Conservation (phyloP, 2,329 filamentous ascomycete genomes). For the Teratosphaeria viscida region DNA sequence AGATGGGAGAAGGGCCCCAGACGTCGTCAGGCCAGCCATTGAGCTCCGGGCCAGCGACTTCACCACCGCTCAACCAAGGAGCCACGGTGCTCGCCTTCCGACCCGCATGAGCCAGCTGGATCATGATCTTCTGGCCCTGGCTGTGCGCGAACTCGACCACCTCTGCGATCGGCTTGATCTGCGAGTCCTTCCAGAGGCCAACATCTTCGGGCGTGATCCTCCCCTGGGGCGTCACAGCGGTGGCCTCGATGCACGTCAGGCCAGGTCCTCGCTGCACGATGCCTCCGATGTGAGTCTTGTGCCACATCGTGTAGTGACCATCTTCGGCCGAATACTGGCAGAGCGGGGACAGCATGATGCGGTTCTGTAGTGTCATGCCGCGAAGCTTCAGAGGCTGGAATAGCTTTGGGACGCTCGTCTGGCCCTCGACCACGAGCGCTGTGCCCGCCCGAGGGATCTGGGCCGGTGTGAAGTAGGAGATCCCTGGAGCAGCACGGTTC, state of each 20-base stretch:
- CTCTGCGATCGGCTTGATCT: constrained; percentile 60
- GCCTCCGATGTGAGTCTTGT: constrained; percentile 62
- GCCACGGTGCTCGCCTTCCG: constrained; percentile 50
- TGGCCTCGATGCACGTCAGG: constrained; percentile 68
- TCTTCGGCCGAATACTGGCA: constrained; percentile 59
- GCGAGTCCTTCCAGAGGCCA: constrained; percentile 76
- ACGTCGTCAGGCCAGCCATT: constrained; percentile 46
- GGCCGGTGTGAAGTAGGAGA: constrained; percentile 39
- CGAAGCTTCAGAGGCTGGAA: constrained; percentile 49
- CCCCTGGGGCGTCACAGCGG: constrained; percentile 62
- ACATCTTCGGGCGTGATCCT: constrained; percentile 72
- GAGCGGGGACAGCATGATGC: constrained; percentile 53
- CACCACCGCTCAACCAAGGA: constrained; percentile 51
- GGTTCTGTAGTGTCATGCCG: constrained; percentile 53
- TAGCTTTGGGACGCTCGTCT: constrained; percentile 45
- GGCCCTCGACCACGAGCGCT: constrained; percentile 35
- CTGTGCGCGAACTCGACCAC: constrained; percentile 71
- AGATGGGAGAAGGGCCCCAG: constrained; percentile 47
- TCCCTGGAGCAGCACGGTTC: constrained; percentile 34
- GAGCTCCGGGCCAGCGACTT: constrained; percentile 41
- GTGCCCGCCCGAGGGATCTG: constrained; percentile 39
- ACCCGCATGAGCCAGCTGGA: constrained; percentile 76
- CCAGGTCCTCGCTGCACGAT: constrained; percentile 67
- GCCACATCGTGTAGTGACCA: constrained; percentile 70
- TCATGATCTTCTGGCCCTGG: constrained; percentile 64